These are phyloP conservation scores for Lactarius sanguifluus DNA, from an alignment of 768 basidiomycete genomes.

Conservation along the genomic window DNA sequence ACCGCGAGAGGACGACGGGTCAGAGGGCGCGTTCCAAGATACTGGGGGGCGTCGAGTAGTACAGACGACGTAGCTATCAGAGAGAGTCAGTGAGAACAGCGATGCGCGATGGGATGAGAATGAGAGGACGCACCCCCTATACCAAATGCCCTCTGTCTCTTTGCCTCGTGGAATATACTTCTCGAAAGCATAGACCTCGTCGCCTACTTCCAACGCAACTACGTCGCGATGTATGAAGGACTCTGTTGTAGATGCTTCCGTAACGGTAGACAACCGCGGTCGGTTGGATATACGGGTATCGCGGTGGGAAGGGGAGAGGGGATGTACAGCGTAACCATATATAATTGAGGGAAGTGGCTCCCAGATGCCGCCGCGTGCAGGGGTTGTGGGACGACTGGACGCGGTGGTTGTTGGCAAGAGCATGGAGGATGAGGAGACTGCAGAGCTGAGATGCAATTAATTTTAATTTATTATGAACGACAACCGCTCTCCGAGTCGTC, in stretches of 20 bases:
- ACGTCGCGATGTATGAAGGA: slow-evolving; percentile 68
- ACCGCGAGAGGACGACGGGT: slow-evolving; percentile 53
- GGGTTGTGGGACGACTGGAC: slow-evolving; percentile 26
- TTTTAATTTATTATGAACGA: not conserved
- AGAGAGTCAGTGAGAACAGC: slow-evolving; percentile 18
- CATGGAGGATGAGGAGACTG: slow-evolving; percentile 2
- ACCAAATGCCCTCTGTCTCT: slow-evolving; percentile 84
- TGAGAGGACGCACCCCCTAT: slow-evolving; percentile 67
- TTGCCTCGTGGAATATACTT: slow-evolving; percentile 73
- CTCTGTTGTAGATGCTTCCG: slow-evolving; percentile 60
- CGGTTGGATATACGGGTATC: slow-evolving; percentile 65
- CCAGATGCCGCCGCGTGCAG: slow-evolving; percentile 49
- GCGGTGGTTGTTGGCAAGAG: slow-evolving; percentile 16
- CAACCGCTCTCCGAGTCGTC: not conserved
- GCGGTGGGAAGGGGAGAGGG: slow-evolving; percentile 71
- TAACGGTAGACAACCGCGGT: slow-evolving; percentile 59
- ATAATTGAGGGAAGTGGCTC: slow-evolving; percentile 70
- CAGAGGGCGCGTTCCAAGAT: slow-evolving; percentile 58
- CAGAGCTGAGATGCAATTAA: not conserved
- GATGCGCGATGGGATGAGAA: slow-evolving; percentile 12
- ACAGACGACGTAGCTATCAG: slow-evolving; percentile 77
- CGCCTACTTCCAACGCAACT: slow-evolving; percentile 88
- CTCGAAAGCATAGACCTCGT: slow-evolving; percentile 97
- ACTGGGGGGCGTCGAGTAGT: slow-evolving; percentile 73
- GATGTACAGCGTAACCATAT: slow-evolving; percentile 91